Evolutionary conservation across 345 rosid species (phyloP).

Genomic region (Corchorus olitorius): DNA sequence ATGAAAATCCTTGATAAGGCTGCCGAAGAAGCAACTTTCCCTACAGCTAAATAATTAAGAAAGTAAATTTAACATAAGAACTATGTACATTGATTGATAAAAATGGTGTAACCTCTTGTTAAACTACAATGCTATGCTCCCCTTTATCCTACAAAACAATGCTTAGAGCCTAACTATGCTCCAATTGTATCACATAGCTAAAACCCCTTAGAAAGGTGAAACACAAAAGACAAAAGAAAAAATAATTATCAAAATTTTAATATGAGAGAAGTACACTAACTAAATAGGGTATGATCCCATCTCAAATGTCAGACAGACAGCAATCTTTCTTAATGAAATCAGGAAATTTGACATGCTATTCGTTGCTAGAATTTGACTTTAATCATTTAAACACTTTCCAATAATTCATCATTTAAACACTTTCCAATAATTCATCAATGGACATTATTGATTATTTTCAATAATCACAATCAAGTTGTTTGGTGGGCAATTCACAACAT

Average conservation of each 20-base stretch:
- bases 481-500: neutral
- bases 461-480: neutral
- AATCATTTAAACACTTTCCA: neutral
- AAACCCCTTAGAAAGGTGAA: neutral
- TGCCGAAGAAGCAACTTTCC: neutral
- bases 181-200: neutral
- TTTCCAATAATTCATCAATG: neutral
- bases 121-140: neutral
- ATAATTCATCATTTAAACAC: neutral
- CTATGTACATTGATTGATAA: neutral
- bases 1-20: neutral
- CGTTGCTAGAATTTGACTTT: neutral
- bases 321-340: neutral
- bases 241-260: neutral
- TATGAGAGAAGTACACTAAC: neutral
- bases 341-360: neutral
- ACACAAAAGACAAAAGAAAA: neutral
- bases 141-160: neutral
- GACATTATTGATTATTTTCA: no score
- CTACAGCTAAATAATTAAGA: neutral
- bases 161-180: neutral
- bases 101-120: neutral
- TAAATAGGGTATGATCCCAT: neutral
- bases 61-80: neutral
- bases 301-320: neutral